Base-by-base conservation (phyloP, 768 basidiomycete genomes). In the Pleurotus giganteus region DNA sequence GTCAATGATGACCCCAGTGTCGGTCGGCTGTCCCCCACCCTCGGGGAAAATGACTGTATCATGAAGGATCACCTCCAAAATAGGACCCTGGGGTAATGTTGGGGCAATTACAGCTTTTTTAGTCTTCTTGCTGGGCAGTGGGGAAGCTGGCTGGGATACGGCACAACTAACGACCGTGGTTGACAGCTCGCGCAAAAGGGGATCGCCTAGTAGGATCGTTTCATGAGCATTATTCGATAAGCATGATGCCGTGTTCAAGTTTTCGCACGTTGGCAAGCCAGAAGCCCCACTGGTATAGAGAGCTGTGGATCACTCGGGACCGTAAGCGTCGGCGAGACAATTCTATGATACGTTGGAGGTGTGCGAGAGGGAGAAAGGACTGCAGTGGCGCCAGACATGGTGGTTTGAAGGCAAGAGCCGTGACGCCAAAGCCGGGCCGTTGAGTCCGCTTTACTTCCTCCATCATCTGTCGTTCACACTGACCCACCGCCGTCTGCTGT, bases 21-120 rank as follows among this genome's bases (percentile, higher is more conserved):
- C 91, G 0, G 84, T 84, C 1, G 88, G 87, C 59, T 93, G 91
- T 0, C 91, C 91, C 9, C 90, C 79, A 7, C 89, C 90, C 68
- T 91, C 89, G 0, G 91, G 90, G 65, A 91, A 92, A 44, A 91
- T 79, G 11, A 88, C 77, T 0, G 89, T 91, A 64, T 92, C 91
- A 49, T 87, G 84, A 42, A 91, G 70, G 47, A 85, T 74, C 6
- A 92, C 71, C 61, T 89, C 85, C 44, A 89, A 76, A 15, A 85
- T 68, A 2, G 83, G 77, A 31, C 65, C 72, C 21, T 69, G 69
- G 0, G 72, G 69, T 42, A 77, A 63, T n/a, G 69, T 64, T 13
- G 81, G 77, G 23, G 79, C 64, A 13, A 76, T 64, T 11, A 81
- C 78, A n/a, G 80, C 73, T 64, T 85, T 87, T 65, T 81, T 83